A percentile compares a stretch with the other conserved stretches of the same genome.
Conservation (phyloP, 2,329 filamentous ascomycete species). For the Capronia epimyces region DNA sequence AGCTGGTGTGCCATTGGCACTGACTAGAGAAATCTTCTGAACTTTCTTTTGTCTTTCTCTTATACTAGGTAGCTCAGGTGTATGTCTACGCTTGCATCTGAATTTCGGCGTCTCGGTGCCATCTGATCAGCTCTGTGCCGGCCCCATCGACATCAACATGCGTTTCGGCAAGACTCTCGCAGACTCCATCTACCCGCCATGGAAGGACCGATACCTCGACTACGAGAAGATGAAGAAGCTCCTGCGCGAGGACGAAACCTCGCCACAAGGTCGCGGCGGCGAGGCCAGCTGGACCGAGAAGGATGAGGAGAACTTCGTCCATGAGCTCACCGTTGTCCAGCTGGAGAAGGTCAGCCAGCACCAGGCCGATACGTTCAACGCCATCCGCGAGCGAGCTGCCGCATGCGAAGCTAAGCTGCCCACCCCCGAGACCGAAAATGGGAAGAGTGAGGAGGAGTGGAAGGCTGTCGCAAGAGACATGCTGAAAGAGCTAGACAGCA, state of each 20-base stretch:
- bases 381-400: conserved; percentile 74
- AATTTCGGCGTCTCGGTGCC: neutral
- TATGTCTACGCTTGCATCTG: neutral
- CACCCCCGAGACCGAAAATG: conserved; percentile 38
- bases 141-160: conserved; percentile 53
- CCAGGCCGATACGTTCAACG: conserved; percentile 73
- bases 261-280: conserved; percentile 41
- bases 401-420: conserved; percentile 62
- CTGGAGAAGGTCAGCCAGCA: conserved; percentile 91
- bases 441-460: conserved; percentile 37
- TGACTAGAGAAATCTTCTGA: neutral
- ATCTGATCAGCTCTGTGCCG: neutral
- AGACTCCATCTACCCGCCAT: conserved; percentile 73
- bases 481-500: conserved; percentile 72
- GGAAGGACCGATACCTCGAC: conserved; percentile 92
- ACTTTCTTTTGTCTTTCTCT: conserved; percentile 1
- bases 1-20: too few species aligned
- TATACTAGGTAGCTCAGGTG: neutral
- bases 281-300: conserved; percentile 80
- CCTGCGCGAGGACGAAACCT: conserved; percentile 66
- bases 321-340: conserved; percentile 90
- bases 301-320: conserved; percentile 88
- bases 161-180: conserved; percentile 87
- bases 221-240: conserved; percentile 89
- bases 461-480: conserved; percentile 60